These are phyloP conservation scores for Phialophora verrucosa DNA, from an alignment of 2,329 filamentous ascomycete genomes.

Conservation along the genomic window DNA sequence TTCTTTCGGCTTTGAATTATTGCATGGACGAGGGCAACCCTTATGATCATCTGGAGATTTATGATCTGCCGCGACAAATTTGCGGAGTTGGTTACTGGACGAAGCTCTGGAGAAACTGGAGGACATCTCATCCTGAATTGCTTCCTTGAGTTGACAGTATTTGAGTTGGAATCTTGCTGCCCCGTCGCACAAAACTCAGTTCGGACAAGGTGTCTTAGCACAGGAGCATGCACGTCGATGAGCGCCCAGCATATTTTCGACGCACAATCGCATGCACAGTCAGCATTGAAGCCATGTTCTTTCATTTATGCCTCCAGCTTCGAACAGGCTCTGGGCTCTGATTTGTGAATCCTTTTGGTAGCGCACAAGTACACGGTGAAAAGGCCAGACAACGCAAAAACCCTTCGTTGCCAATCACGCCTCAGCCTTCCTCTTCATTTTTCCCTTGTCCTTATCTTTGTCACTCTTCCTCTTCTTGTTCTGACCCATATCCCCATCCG, in stretches of 20 bases:
- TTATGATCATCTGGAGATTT: background rate
- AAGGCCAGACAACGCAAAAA: background rate
- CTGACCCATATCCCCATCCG: conserved; percentile 47
- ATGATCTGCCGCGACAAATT: background rate
- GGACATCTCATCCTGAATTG: background rate
- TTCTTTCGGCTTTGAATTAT: background rate
- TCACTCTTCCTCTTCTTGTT: conserved; percentile 41
- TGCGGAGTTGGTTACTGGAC: background rate
- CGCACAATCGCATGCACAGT: background rate
- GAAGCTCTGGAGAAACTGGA: background rate
- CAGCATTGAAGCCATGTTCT: background rate
- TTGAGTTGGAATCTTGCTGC: background rate
- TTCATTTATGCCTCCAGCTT: background rate
- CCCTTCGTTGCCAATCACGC: background rate
- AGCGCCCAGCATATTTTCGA: no score
- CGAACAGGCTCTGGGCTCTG: background rate
- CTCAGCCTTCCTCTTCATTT: background rate
- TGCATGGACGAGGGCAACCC: background rate
- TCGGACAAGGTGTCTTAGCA: background rate
- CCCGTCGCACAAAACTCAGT: background rate
- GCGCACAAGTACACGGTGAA: background rate
- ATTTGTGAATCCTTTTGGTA: background rate
- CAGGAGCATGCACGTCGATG: background rate
- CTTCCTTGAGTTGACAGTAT: background rate
- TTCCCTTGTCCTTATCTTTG: conserved; percentile 5